Evolutionary conservation across 176 grass and related monocot genomes (phyloP).

Genomic region (Ensete ventricosum): DNA sequence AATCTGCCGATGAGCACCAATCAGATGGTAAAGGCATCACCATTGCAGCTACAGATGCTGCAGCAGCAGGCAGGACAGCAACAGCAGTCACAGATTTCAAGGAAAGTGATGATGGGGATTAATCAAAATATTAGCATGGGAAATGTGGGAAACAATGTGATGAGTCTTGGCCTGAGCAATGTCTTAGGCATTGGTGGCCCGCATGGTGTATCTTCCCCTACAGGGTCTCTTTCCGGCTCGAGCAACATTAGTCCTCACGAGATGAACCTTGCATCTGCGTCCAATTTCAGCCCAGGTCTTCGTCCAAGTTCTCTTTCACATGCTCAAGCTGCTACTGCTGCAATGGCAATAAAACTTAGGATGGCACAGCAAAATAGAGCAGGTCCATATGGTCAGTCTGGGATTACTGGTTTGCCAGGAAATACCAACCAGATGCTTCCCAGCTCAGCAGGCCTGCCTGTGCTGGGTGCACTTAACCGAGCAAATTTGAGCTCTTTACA

Average conservation of each 20-base stretch:
- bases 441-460: constrained; percentile 44
- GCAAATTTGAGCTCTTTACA: constrained; percentile 51
- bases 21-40: constrained; percentile 41
- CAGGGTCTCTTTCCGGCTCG: background rate
- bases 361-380: constrained; percentile 38
- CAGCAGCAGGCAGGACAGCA: constrained; percentile 43
- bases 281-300: constrained; percentile 41
- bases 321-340: background rate
- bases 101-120: constrained; percentile 73
- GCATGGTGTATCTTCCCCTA: constrained; percentile 14
- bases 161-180: constrained; percentile 44
- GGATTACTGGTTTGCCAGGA: constrained; percentile 52
- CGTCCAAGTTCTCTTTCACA: constrained; percentile 20
- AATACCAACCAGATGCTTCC: constrained; percentile 57
- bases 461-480: constrained; percentile 52
- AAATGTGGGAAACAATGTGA: constrained; percentile 59
- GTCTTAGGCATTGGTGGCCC: constrained; percentile 56
- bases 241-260: constrained; percentile 15
- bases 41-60: constrained; percentile 22
- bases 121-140: constrained; percentile 51
- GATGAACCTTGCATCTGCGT: constrained; percentile 27
- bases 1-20: constrained; percentile 48
- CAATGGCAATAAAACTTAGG: constrained; percentile 41
- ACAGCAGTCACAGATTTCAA: constrained; percentile 47
- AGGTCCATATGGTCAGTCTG: constrained; percentile 45